Percentiles rank a stretch among this genome's conserved stretches.
phyloP scores from a whole-genome alignment of 2,329 filamentous ascomycete genomes.

The Xylaria sp. region DNA sequence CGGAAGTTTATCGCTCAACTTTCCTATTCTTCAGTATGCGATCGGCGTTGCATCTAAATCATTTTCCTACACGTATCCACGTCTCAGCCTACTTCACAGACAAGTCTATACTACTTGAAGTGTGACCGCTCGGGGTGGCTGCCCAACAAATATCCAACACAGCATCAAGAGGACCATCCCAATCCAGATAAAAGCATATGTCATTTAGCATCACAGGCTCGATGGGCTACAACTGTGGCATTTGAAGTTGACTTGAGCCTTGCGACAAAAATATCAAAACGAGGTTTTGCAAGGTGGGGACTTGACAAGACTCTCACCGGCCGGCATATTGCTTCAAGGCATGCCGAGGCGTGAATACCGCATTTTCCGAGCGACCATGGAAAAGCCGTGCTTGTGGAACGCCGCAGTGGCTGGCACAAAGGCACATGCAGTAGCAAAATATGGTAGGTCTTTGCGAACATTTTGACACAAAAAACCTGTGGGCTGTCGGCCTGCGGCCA shows the following conservation, averaged over 20 bases:
- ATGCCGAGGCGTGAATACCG: constrained; percentile 15
- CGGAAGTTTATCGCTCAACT: constrained; percentile 1
- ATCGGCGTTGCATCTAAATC: neutral
- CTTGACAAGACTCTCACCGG: constrained; percentile 8
- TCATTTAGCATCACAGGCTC: constrained; percentile 2
- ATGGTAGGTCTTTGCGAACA: constrained; percentile 25
- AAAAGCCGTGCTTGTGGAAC: neutral
- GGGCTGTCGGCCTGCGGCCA: neutral
- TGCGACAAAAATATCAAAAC: constrained; percentile 1
- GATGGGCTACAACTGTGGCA: constrained; percentile 7
- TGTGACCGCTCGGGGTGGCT: neutral
- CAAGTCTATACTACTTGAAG: neutral
- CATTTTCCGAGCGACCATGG: neutral
- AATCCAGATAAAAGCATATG: neutral
- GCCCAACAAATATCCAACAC: neutral
- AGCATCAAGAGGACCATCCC: neutral
- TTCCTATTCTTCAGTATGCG: neutral
- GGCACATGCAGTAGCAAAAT: constrained; percentile 2
- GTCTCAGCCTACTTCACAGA: neutral
- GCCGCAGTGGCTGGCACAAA: constrained; percentile 6
- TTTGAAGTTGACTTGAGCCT: neutral
- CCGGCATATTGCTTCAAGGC: neutral
- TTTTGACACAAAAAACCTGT: neutral
- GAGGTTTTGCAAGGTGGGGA: constrained; percentile 5
- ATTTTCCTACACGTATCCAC: neutral